Conservation (phyloP, 768 basidiomycete species). For the Mycena indigotica region DNA sequence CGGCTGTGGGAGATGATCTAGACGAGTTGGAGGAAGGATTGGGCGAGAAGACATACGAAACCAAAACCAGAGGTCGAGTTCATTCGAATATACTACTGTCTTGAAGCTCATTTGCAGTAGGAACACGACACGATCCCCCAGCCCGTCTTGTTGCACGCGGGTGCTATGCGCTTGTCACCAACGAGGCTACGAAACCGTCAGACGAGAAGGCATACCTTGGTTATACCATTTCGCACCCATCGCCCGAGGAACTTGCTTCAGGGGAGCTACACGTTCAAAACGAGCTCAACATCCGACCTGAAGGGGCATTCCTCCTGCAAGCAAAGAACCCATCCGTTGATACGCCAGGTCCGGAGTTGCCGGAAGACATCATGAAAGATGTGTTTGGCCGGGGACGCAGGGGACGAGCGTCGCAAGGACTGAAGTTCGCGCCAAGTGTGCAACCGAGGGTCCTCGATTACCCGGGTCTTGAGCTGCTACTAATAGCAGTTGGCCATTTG, state of each 20-base stretch:
- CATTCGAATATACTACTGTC: too few species aligned
- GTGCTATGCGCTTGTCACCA: slow-evolving; percentile 61
- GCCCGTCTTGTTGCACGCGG: slow-evolving; percentile 59
- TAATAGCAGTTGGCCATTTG: slow-evolving; percentile 54
- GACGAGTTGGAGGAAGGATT: slow-evolving; percentile 48
- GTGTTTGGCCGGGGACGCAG: slow-evolving; percentile 51
- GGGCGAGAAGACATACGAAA: slow-evolving; percentile 56
- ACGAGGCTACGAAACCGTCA: slow-evolving; percentile 45
- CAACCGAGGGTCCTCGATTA: slow-evolving; percentile 56
- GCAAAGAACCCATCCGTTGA: slow-evolving; percentile 61
- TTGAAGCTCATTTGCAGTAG: slow-evolving; percentile 16
- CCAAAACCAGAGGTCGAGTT: slow-evolving; percentile 56
- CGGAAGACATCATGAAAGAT: slow-evolving; percentile 45
- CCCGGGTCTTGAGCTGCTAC: slow-evolving; percentile 52
- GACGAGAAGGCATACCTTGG: slow-evolving; percentile 56
- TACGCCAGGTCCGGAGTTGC: slow-evolving; percentile 41
- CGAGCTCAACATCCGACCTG: slow-evolving; percentile 53
- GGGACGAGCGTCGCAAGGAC: slow-evolving; percentile 48
- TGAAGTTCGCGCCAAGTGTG: slow-evolving; percentile 55
- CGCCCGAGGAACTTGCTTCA: slow-evolving; percentile 45
- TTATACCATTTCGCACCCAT: slow-evolving; percentile 58
- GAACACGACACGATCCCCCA: slow-evolving; percentile 52
- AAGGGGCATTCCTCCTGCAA: slow-evolving; percentile 59
- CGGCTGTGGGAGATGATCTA: slow-evolving; percentile 54
- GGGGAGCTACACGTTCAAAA: slow-evolving; percentile 49